Evolutionary conservation across 1,284 basidiomycete genomes (phyloP), one percentile per base, ranked within the genome.

Genomic region (Rhizopogon parksii): DNA sequence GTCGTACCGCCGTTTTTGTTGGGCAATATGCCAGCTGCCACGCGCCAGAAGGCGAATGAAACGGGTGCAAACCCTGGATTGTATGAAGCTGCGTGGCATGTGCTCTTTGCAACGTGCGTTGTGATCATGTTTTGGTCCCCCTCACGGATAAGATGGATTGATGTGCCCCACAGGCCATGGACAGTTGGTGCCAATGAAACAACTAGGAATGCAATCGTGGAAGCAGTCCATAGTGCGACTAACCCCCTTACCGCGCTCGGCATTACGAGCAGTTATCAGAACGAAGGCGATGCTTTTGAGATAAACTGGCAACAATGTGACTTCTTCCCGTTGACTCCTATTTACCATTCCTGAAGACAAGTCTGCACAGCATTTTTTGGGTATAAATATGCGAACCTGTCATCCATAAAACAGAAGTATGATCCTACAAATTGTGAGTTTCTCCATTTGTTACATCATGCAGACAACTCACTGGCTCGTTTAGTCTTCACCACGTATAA

Each of bases 351-450:
- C 12, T 4, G 15, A 12, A 36, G 4, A 25, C 4, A 6, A 7
- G 6, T 11, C 2, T 25, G 17, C 37, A 17, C 11, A 63, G 59
- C 40, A 15, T 63, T 59, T 27, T 63, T 65, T 21, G 55, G 61
- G 14, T 56, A 56, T 53, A 65, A 62, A 46, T 63, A 64, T 27
- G 42, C 50, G 2, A 8, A 36, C 6, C 17, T 63, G 8, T 54
- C 42, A 11, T 50, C 53, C 11, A 63, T 63, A 52, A 65, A 62
- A 30, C 57, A 56, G 40, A 58, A 53, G 38, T 65, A 65, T 8
- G 61, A 65, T 40, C 57, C 57, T 1, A 0, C n/a, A 0, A 65
- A 65, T 27, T 60, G 62, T 61, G 39, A 43, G 60, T 53, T 24
- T 27, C 19, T 2, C 7, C 6, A 8, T 9, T 37, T 25, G 7